These are phyloP conservation scores for Aspergillus sojae DNA, from an alignment of 2,329 filamentous ascomycete species.

Conservation along the genomic window DNA sequence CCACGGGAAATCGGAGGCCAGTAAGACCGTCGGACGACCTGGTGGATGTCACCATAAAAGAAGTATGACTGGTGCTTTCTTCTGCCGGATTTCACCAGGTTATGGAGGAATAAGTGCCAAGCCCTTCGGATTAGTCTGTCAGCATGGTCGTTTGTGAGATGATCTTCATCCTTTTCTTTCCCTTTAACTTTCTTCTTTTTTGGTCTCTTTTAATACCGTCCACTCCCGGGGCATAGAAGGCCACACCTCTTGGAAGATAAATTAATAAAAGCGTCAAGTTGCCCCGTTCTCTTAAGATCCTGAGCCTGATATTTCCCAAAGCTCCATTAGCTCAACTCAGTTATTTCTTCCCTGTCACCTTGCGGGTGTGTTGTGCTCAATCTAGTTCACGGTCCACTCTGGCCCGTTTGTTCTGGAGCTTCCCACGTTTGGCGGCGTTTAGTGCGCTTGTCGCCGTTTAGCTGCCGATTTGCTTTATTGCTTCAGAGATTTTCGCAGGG, in stretches of 20 bases:
- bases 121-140: constrained; percentile 20
- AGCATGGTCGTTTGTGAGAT: constrained; percentile 12
- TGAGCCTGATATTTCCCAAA: not conserved
- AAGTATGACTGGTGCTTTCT: constrained; percentile 19
- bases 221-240: not conserved
- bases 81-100: constrained; percentile 12
- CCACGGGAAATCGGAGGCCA: constrained; percentile 15
- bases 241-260: not conserved
- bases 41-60: constrained; percentile 19
- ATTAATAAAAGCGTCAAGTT: not conserved
- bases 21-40: not conserved
- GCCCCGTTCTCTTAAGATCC: not conserved
- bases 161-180: constrained; percentile 7
- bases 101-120: constrained; percentile 16
- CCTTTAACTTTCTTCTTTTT: constrained; percentile 1
- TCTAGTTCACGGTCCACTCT: constrained; percentile 13
- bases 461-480: constrained; percentile 16
- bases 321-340: constrained; percentile 4
- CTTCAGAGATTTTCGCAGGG: constrained; percentile 12
- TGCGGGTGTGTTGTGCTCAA: constrained; percentile 13
- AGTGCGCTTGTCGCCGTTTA: constrained; percentile 36
- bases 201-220: not conserved
- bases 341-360: not conserved
- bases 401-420: constrained; percentile 10
- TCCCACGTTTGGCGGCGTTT: constrained; percentile 31